Evolutionary conservation across 176 grass and related monocot species (phyloP).

Genomic region (Oryza glaberrima): DNA sequence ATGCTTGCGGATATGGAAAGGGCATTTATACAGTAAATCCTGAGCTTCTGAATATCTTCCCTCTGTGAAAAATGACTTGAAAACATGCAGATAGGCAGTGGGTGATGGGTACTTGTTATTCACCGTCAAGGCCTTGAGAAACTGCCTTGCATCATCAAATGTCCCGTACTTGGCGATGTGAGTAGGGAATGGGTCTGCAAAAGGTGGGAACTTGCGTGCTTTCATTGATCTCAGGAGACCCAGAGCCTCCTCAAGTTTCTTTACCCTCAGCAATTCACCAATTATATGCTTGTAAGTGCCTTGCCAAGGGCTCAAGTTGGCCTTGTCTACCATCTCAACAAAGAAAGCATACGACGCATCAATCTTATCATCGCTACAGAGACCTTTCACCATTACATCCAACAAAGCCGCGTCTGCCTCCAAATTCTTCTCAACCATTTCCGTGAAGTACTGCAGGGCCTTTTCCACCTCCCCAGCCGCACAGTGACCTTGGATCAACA

Average conservation of each 20-base stretch:
- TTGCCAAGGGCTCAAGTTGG: slow-evolving; percentile 59
- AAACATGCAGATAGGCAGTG: slow-evolving; percentile 61
- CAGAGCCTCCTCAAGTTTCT: slow-evolving; percentile 74
- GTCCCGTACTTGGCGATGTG: slow-evolving; percentile 78
- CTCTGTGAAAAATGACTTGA: slow-evolving; percentile 78
- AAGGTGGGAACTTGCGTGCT: slow-evolving; percentile 63
- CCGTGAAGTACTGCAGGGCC: slow-evolving; percentile 62
- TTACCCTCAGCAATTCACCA: slow-evolving; percentile 58
- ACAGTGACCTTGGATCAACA: slow-evolving; percentile 86
- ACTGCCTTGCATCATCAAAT: slow-evolving; percentile 67
- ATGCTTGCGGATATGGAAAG: slow-evolving; percentile 77
- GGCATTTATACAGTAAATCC: slow-evolving; percentile 82
- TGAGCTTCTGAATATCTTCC: slow-evolving; percentile 78
- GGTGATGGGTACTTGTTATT: slow-evolving; percentile 46
- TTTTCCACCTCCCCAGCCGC: slow-evolving; percentile 58
- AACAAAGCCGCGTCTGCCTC: slow-evolving; percentile 66
- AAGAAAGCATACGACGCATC: slow-evolving; percentile 61
- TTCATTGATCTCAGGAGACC: slow-evolving; percentile 73
- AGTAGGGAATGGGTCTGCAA: slow-evolving; percentile 62
- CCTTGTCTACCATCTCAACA: slow-evolving; percentile 77
- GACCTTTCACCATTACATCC: slow-evolving; percentile 72
- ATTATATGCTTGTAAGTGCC: slow-evolving; percentile 71
- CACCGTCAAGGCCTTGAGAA: slow-evolving; percentile 69
- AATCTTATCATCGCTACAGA: slow-evolving; percentile 53
- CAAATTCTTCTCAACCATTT: slow-evolving; percentile 73